phyloP scores from a whole-genome alignment of 2,329 filamentous ascomycete genomes.

The Neoscytalidium dimidiatum region DNA sequence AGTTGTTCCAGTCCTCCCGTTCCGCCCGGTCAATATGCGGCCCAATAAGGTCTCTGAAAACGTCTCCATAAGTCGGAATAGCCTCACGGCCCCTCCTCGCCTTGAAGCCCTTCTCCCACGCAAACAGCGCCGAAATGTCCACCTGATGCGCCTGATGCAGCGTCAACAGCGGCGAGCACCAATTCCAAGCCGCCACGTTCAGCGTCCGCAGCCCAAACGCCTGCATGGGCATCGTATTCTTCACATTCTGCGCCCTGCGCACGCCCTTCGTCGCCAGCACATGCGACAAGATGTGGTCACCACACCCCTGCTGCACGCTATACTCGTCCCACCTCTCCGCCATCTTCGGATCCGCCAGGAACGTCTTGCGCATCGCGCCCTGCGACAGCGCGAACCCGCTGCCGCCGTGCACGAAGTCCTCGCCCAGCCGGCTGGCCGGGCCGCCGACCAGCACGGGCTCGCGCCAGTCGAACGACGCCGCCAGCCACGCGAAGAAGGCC shows the following conservation, averaged over 20 bases:
- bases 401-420: conserved; percentile 44
- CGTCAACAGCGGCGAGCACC: conserved; percentile 46
- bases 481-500: conserved; percentile 43
- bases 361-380: conserved; percentile 46
- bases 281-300: conserved; percentile 40
- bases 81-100: neutral
- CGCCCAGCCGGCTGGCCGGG: conserved; percentile 33
- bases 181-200: conserved; percentile 41
- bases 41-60: too few species aligned
- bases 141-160: conserved; percentile 36
- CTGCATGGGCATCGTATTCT: conserved; percentile 39
- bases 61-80: too few species aligned
- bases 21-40: too few species aligned
- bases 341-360: conserved; percentile 35
- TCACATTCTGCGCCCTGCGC: conserved; percentile 23
- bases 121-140: conserved; percentile 31
- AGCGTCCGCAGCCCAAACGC: conserved; percentile 21
- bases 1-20: too few species aligned
- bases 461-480: conserved; percentile 33
- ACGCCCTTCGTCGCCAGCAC: conserved; percentile 40
- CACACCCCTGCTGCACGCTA: conserved; percentile 34
- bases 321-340: conserved; percentile 33
- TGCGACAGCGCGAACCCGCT: conserved; percentile 47
- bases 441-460: conserved; percentile 44
- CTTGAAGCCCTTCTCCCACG: conserved; percentile 31